Evolutionary conservation across 345 rosid genomes (phyloP), one percentile per base, ranked within the genome.

Genomic region (Viola odorata): DNA sequence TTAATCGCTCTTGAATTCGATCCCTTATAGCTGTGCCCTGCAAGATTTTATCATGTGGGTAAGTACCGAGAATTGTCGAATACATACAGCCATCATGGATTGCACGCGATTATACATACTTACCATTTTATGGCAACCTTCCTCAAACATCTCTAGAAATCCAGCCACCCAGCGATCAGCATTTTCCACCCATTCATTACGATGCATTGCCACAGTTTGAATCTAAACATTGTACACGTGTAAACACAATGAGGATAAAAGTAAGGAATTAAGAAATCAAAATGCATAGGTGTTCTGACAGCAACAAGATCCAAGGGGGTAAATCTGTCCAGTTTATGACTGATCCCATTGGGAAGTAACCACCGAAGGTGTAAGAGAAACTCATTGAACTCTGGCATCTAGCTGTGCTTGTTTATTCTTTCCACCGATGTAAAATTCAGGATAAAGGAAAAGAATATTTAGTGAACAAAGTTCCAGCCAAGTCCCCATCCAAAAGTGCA

Each of bases 121-220:
- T 51, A 90, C 99, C 99, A 94, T 86, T 77, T 94, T 94, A 73
- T 94, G 99, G 71, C 91, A 94, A 60, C 99, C 86, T 85, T 94
- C 99, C 79, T 94, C 99, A 38, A 94, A 94, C 87, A 90, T 88
- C 79, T 90, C 99, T 7, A 94, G 88, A 66, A 94, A 94, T 65
- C 99, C 99, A 37, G 95, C 91, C n/a, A 94, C 99, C 91, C 83
- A 88, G 5, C 99, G 85, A 74, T 94, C 97, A 58, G 99, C 99
- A 71, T 94, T 94, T 78, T 86, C 97, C 49, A 94, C 96, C 99
- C 99, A 94, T 75, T 87, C 96, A 58, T 88, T 79, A 50, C 85
- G 89, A 44, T 77, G 84, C 79, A 78, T 72, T n/a, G 88, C 80
- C 71, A 84, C 97, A 2, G 82, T 88, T 84, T 85, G 96, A 51